These are phyloP conservation scores for Scedosporium dehoogii DNA, from an alignment of 2,329 filamentous ascomycete species.

Conservation along the genomic window DNA sequence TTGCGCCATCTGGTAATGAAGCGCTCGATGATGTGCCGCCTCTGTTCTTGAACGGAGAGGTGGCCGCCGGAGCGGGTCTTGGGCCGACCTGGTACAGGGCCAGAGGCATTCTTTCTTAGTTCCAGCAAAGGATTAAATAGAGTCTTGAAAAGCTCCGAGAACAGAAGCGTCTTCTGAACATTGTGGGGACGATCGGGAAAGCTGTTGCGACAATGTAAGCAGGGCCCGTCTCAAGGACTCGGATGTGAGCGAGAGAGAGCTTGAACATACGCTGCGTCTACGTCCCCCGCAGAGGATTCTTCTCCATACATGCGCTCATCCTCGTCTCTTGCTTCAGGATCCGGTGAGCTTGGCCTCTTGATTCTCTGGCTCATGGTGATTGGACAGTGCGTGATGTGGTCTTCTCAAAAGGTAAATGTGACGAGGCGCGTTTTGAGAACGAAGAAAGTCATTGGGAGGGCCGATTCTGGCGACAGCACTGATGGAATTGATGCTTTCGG, in stretches of 20 bases:
- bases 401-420: not conserved
- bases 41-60: conserved; percentile 64
- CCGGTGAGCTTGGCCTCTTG: conserved; percentile 12
- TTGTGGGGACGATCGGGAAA: conserved; percentile 80
- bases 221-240: not conserved
- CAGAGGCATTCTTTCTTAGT: conserved; percentile 65
- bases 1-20: conserved; percentile 83
- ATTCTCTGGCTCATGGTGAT: conserved; percentile 21
- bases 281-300: not conserved
- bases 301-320: conserved; percentile 43
- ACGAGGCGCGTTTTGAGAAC: not conserved
- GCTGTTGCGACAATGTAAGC: conserved; percentile 28
- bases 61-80: conserved; percentile 52
- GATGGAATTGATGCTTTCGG: not conserved
- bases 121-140: conserved; percentile 76
- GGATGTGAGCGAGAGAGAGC: no score
- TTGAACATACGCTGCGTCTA: not conserved
- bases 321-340: conserved; percentile 35
- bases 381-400: not conserved
- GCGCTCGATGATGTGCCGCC: conserved; percentile 69
- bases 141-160: conserved; percentile 65
- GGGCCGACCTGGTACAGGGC: conserved; percentile 39
- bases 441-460: not conserved
- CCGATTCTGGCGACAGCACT: not conserved
- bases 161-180: conserved; percentile 66